These are phyloP conservation scores for Ophiocordyceps robertsii DNA, from an alignment of 2,329 filamentous ascomycete species.

Conservation along the genomic window DNA sequence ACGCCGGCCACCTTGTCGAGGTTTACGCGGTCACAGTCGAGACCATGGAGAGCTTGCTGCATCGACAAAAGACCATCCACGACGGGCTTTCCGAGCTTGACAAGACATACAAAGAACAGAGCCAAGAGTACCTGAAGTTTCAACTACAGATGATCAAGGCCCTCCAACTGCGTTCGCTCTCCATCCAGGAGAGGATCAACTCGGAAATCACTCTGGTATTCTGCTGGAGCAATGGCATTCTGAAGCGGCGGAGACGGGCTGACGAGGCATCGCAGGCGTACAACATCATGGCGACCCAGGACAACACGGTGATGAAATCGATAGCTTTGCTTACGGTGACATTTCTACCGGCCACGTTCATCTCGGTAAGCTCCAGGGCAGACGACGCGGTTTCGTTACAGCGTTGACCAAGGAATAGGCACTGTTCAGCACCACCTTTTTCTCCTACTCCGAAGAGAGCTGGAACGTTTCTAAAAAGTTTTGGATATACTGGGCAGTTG, in stretches of 20 bases:
- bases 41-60: neutral
- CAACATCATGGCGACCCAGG: neutral
- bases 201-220: neutral
- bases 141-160: neutral
- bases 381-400: too few relatives aligned
- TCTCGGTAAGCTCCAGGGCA: neutral
- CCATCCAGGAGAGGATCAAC: neutral
- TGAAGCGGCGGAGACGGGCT: neutral
- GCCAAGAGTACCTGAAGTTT: neutral
- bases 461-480: neutral
- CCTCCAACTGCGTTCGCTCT: neutral
- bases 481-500: conserved; percentile 1
- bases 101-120: neutral
- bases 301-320: neutral
- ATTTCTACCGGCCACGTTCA: neutral
- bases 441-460: neutral
- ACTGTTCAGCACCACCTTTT: conserved; percentile 1
- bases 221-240: neutral
- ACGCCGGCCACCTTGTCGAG: neutral
- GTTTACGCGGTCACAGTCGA: neutral
- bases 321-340: neutral
- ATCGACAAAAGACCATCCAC: neutral
- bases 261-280: neutral
- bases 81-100: neutral
- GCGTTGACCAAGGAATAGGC: neutral